phyloP scores from a whole-genome alignment of 2,329 filamentous ascomycete genomes.

The Colletotrichum sidae region DNA sequence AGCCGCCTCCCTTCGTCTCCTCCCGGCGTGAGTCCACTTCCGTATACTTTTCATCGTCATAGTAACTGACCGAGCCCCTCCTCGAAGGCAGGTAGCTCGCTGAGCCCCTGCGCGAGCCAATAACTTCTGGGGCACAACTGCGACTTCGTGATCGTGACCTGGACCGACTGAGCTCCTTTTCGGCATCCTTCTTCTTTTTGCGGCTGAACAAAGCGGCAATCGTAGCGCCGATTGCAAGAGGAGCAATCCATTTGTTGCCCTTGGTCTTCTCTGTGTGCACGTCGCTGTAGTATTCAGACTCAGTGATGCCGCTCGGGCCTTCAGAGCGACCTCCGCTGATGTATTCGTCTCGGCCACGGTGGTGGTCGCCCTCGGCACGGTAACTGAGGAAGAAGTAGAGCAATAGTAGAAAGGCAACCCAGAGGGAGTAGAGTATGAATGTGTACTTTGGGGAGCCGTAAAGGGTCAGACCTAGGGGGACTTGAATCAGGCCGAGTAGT shows the following conservation, averaged over 20 bases:
- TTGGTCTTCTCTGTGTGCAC: slow-evolving; percentile 52
- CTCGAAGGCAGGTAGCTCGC: slow-evolving; percentile 68
- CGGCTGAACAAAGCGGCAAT: slow-evolving; percentile 59
- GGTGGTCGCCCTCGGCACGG: slow-evolving; percentile 66
- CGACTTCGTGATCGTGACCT: slow-evolving; percentile 50
- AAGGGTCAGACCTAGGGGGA: slow-evolving; percentile 88
- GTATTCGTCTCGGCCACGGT: slow-evolving; percentile 63
- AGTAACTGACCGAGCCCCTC: slow-evolving; percentile 67
- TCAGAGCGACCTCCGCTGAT: slow-evolving; percentile 70
- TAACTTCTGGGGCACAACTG: slow-evolving; percentile 58
- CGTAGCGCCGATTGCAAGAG: slow-evolving; percentile 65
- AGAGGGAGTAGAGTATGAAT: slow-evolving; percentile 88
- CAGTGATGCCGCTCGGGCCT: slow-evolving; percentile 52
- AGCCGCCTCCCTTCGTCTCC: slow-evolving; percentile 60
- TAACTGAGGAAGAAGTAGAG: slow-evolving; percentile 86
- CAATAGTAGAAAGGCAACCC: slow-evolving; percentile 77
- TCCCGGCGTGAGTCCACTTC: slow-evolving; percentile 53
- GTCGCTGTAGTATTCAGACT: slow-evolving; percentile 54
- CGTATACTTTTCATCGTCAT: slow-evolving; percentile 73
- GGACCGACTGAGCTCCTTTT: slow-evolving; percentile 54
- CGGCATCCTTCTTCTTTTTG: slow-evolving; percentile 54
- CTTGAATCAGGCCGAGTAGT: slow-evolving; percentile 85
- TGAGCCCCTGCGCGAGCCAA: slow-evolving; percentile 64
- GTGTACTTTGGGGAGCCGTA: slow-evolving; percentile 89
- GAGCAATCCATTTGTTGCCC: slow-evolving; percentile 61